Evolutionary conservation across 176 grass and related monocot species (phyloP).

Genomic region (Saccharum officinarum): DNA sequence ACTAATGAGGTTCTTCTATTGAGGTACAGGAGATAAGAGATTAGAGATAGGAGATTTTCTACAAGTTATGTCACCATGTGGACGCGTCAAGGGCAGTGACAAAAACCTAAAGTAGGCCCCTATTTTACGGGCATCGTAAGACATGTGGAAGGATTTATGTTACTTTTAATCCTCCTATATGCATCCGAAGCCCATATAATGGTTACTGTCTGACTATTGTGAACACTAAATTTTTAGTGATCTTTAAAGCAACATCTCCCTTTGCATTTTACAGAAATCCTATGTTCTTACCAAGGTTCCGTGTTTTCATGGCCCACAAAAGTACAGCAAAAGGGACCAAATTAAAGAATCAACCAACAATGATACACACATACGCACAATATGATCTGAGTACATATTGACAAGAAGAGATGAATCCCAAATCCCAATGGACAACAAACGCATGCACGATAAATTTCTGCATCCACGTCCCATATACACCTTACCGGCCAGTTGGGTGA

Average conservation of each 20-base stretch:
- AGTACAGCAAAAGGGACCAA: neutral
- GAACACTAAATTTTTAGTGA: neutral
- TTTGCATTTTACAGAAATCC: neutral
- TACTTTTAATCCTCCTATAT: no score
- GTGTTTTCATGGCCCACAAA: neutral
- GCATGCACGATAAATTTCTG: neutral
- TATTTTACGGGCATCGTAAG: no score
- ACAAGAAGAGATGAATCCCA: neutral
- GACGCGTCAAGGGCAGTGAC: accelerated
- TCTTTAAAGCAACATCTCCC: neutral
- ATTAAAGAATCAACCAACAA: neutral
- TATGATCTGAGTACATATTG: constrained; percentile 13
- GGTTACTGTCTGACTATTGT: neutral
- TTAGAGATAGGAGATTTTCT: no score
- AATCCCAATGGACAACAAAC: neutral
- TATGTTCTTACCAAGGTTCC: neutral
- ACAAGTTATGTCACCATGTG: no score
- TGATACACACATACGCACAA: neutral
- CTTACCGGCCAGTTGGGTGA: constrained; percentile 44
- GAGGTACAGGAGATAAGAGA: no score
- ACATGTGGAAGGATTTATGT: no score
- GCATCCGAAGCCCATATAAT: neutral
- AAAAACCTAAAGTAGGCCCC: no score
- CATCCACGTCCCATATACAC: neutral
- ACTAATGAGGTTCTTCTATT: no score